Percentiles rank a stretch among this genome's conserved stretches.
phyloP scores from a whole-genome alignment of 345 rosid genomes.

The Schrenkiella parvula region DNA sequence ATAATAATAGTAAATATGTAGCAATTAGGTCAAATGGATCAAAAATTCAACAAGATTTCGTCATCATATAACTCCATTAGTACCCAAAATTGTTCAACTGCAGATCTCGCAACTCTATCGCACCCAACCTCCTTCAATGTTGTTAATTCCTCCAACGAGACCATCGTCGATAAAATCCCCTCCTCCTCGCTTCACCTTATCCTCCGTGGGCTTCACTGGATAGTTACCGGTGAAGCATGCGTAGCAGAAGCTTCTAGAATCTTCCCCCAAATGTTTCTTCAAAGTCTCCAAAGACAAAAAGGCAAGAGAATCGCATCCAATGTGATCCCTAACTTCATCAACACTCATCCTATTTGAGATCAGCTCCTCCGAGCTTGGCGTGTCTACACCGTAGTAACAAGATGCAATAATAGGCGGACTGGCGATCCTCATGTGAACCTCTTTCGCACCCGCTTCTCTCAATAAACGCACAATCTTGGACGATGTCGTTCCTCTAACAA shows the following conservation, averaged over 20 bases:
- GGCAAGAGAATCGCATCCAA: constrained; percentile 83
- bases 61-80: constrained; percentile 31
- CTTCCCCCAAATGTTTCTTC: constrained; percentile 51
- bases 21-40: constrained; percentile 23
- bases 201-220: constrained; percentile 67
- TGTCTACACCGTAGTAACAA: constrained; percentile 92
- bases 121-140: constrained; percentile 86
- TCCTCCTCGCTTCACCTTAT: constrained; percentile 71
- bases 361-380: constrained; percentile 87
- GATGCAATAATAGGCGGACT: constrained; percentile 90
- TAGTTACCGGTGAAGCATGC: constrained; percentile 92
- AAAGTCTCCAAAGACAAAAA: constrained; percentile 68
- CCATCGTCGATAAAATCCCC: constrained; percentile 95
- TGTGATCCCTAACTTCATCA: constrained; percentile 66
- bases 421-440: constrained; percentile 97
- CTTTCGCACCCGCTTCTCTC: constrained; percentile 88
- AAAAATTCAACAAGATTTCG: constrained; percentile 26
- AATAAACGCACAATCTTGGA: constrained; percentile 83
- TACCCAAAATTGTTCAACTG: constrained; percentile 28
- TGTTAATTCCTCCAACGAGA: constrained; percentile 62
- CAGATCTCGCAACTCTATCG: constrained; percentile 8
- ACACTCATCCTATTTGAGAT: constrained; percentile 88
- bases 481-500: constrained; percentile 92
- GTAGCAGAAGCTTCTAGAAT: constrained; percentile 59
- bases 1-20: background rate